Evolutionary conservation across 371 early-diverging fungal species (phyloP).

Genomic region (Lichtheimia corymbifera): DNA sequence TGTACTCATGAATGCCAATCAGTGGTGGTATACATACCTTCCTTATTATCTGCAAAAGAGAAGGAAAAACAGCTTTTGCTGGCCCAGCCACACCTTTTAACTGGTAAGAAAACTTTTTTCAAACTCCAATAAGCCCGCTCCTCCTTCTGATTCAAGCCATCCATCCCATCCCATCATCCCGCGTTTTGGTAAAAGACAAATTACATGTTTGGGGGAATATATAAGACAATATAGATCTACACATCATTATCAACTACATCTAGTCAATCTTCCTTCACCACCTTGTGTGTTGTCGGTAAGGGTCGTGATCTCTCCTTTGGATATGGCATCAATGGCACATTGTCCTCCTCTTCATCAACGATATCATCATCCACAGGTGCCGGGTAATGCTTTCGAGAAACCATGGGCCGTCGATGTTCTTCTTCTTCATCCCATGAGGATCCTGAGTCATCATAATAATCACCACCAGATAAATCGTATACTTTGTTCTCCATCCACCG

Average conservation of each 20-base stretch:
- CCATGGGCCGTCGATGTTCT: slow-evolving; percentile 6
- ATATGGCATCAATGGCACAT: slow-evolving; percentile 12
- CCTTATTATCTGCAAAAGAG: slow-evolving; percentile 16
- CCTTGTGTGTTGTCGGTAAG: not conserved
- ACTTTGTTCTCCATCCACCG: slow-evolving; percentile 23
- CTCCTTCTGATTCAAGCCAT: not conserved
- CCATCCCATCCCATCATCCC: not conserved
- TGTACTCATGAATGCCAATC: not conserved
- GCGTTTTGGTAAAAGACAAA: not conserved
- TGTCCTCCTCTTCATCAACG: slow-evolving; percentile 19
- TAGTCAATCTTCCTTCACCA: not conserved
- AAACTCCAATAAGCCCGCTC: not conserved
- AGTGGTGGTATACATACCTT: slow-evolving; percentile 4
- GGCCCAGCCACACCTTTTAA: slow-evolving; percentile 9
- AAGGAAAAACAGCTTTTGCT: not conserved
- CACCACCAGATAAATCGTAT: slow-evolving; percentile 26
- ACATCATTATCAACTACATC: not conserved
- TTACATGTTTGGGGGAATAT: not conserved
- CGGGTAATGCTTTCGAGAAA: not conserved
- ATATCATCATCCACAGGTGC: not conserved
- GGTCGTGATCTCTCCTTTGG: not conserved
- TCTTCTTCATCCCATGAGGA: slow-evolving; percentile 13
- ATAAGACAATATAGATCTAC: not conserved
- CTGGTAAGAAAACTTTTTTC: slow-evolving; percentile 6
- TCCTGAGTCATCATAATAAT: slow-evolving; percentile 6